Conservation (phyloP, 345 rosid species). For the Mercurialis annua region DNA sequence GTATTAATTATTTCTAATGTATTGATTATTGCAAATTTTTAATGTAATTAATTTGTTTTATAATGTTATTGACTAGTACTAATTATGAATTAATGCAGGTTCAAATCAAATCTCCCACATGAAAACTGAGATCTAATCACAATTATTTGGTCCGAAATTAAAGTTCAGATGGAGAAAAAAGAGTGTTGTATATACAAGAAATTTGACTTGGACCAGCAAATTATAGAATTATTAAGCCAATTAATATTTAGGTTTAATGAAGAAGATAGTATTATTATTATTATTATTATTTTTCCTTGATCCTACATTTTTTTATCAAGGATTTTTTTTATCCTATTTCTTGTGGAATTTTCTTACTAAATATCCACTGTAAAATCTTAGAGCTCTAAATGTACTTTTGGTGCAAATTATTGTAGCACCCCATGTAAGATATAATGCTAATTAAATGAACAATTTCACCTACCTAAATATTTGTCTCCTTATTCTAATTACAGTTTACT, state of each 20-base stretch:
- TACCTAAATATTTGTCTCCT: no score
- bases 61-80: conserved; percentile 12
- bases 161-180: conserved; percentile 31
- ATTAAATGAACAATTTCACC: conserved; percentile 25
- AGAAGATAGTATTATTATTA: conserved; percentile 15
- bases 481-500: no score
- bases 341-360: conserved; percentile 24
- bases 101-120: conserved; percentile 39
- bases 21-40: no score
- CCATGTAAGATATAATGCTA: conserved; percentile 37
- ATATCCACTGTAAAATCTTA: conserved; percentile 35
- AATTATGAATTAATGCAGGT: conserved; percentile 41
- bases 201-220: conserved; percentile 34
- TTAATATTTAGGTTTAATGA: conserved; percentile 23
- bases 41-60: no score
- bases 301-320: conserved; percentile 9
- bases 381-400: conserved; percentile 18
- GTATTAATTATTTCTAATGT: no score
- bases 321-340: conserved; percentile 14
- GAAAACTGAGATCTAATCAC: conserved; percentile 58
- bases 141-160: conserved; percentile 32
- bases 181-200: conserved; percentile 54
- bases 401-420: conserved; percentile 37
- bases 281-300: background rate
- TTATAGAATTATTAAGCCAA: conserved; percentile 9